Conservation (phyloP, 305 asterid genomes). For the Ruellia speciosa region DNA sequence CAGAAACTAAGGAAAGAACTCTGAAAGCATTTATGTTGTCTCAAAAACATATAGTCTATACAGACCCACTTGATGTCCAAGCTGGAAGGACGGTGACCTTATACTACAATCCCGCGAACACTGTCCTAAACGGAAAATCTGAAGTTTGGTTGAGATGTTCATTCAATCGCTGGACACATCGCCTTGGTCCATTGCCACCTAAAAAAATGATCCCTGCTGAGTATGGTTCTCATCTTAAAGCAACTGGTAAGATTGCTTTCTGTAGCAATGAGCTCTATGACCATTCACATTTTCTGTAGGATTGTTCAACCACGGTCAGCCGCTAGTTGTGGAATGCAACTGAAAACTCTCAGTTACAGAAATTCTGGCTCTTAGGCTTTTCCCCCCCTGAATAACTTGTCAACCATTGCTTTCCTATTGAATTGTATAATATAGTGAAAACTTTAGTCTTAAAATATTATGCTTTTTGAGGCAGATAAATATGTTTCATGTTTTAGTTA, state of each 20-base stretch:
- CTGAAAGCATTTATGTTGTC: constrained; percentile 72
- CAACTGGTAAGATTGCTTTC: constrained; percentile 49
- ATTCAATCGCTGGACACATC: constrained; percentile 96
- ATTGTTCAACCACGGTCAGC: not conserved
- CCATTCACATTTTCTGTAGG: not conserved
- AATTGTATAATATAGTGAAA: not conserved
- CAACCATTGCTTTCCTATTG: not conserved
- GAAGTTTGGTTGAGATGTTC: constrained; percentile 98
- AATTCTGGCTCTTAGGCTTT: not conserved
- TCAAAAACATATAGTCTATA: constrained; percentile 83
- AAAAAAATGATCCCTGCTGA: constrained; percentile 72
- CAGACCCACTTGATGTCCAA: constrained; percentile 80
- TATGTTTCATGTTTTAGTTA: no score
- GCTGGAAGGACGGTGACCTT: constrained; percentile 81
- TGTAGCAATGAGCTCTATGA: not conserved
- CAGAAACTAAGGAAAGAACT: constrained; percentile 68
- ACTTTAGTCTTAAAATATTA: not conserved
- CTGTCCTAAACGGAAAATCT: constrained; percentile 78
- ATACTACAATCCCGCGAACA: constrained; percentile 78
- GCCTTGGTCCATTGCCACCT: constrained; percentile 71
- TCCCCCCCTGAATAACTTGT: no score
- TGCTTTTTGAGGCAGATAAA: no score
- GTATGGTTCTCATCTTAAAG: constrained; percentile 63
- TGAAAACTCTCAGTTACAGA: not conserved
- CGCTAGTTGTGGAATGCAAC: not conserved